These are phyloP conservation scores for Aspergillus aculeatus DNA, from an alignment of 2,329 filamentous ascomycete genomes.

Conservation along the genomic window DNA sequence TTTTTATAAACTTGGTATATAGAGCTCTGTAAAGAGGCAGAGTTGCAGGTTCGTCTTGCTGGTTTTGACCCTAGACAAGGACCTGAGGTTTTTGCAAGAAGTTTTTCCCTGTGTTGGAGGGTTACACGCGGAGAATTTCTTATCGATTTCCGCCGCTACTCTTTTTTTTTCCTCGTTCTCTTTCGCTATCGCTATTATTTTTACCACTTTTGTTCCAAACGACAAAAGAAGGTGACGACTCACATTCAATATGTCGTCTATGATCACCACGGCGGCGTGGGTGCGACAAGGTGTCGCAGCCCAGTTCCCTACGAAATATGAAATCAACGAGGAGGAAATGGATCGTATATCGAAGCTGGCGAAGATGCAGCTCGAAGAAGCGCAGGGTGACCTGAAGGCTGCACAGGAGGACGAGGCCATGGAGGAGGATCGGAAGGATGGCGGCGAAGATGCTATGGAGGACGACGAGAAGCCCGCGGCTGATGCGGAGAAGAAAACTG, in stretches of 20 bases:
- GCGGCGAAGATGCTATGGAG: conserved; percentile 35
- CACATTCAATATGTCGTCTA: conserved; percentile 46
- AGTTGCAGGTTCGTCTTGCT: too few relatives aligned
- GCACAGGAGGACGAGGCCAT: conserved; percentile 55
- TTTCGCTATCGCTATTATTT: neutral
- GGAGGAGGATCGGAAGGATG: conserved; percentile 39
- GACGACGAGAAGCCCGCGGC: conserved; percentile 26
- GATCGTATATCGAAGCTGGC: conserved; percentile 72
- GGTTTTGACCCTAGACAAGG: too few relatives aligned
- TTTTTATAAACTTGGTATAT: too few relatives aligned
- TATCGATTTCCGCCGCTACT: neutral
- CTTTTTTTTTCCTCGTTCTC: conserved; percentile 7
- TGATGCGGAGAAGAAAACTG: conserved; percentile 22
- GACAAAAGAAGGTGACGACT: neutral
- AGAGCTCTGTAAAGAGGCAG: too few relatives aligned
- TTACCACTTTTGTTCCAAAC: neutral
- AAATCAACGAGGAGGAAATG: conserved; percentile 73
- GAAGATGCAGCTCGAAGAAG: conserved; percentile 83
- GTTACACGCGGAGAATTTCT: neutral
- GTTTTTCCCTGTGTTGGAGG: neutral
- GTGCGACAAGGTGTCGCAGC: conserved; percentile 74
- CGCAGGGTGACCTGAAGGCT: conserved; percentile 77
- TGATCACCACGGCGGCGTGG: conserved; percentile 76
- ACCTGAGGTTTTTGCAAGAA: too few relatives aligned
- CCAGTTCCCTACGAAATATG: conserved; percentile 71